Evolutionary conservation across 257 asterid genomes (phyloP).

Genomic region (Dorcoceras hygrometricum): DNA sequence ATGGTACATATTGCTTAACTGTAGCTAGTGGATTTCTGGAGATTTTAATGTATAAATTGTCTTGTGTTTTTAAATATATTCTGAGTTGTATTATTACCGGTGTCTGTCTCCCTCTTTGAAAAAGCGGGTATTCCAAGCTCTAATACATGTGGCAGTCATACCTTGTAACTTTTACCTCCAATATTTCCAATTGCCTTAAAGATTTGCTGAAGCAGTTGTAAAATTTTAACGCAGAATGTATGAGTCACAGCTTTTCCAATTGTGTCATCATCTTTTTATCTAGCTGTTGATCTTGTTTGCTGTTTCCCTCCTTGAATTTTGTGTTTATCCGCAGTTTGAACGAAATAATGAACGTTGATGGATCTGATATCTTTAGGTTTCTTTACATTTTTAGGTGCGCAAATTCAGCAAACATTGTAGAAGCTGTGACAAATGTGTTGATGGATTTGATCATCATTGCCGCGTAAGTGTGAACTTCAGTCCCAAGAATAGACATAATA

Average conservation of each 20-base stretch:
- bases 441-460: conserved; percentile 98
- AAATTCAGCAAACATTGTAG: conserved; percentile 95
- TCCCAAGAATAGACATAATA: conserved; percentile 8
- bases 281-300: not conserved
- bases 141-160: not conserved
- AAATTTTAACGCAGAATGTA: not conserved
- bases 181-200: not conserved
- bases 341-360: not conserved
- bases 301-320: not conserved
- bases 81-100: not conserved
- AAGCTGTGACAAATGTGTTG: conserved; percentile 99
- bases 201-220: not conserved
- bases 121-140: not conserved
- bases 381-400: conserved; percentile 57
- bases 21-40: not conserved
- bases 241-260: not conserved
- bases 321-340: not conserved
- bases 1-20: no score
- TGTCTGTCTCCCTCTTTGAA: not conserved
- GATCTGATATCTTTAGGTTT: conserved; percentile 10
- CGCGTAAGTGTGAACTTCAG: conserved; percentile 61
- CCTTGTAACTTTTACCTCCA: not conserved
- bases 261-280: not conserved
- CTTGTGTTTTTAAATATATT: not conserved
- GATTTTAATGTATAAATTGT: not conserved